Base-by-base conservation (phyloP, 805 yeast genomes). In the Teunomyces kruisii region DNA sequence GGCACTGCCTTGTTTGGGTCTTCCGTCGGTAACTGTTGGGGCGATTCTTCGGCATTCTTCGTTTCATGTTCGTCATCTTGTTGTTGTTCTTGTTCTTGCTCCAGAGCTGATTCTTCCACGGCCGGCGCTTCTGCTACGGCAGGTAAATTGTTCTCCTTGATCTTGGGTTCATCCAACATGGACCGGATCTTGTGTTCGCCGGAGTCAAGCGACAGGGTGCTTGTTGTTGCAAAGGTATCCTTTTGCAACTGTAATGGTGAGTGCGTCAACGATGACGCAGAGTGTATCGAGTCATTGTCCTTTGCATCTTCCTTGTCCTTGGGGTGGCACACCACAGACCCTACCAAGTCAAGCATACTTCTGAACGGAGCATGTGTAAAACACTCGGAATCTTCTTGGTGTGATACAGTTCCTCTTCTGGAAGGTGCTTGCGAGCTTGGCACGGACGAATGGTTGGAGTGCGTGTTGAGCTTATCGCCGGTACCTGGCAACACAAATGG, bases 291-390 rank as follows among this genome's bases (percentile, higher is more conserved):
- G 1, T 42, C 50, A 15, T 33, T 40, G 42, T 45, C 51, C n/a
- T 37, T 26, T 14, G 27, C 28, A 9, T 47, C 48, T 14, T 36
- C 38, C 26, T 42, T 33, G 13, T 31, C 37, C 15, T 45, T 37
- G 6, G 17, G 15, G 13, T 16, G 19, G 9, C 37, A n/a, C n/a
- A n/a, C 46, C 7, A 14, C 29, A 14, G 27, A 33, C 3, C 16
- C 17, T 3, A 49, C 54, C 43, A 69, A 52, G 48, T 70, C 75
- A 43, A 72, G 59, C 76, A 72, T 72, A 43, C 74, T 67, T 44
- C 67, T 54, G 17, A 67, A 41, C 2, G 72, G 69, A 1, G 66
- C 56, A 3, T 30, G 32, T 46, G 56, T 63, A n/a, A 49, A 12
- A 6, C 49, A 57, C 4, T 48, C 53, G 2, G 51, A n/a, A 9